Conservation (phyloP, 257 asterid species). For the Euphrasia confusa region DNA sequence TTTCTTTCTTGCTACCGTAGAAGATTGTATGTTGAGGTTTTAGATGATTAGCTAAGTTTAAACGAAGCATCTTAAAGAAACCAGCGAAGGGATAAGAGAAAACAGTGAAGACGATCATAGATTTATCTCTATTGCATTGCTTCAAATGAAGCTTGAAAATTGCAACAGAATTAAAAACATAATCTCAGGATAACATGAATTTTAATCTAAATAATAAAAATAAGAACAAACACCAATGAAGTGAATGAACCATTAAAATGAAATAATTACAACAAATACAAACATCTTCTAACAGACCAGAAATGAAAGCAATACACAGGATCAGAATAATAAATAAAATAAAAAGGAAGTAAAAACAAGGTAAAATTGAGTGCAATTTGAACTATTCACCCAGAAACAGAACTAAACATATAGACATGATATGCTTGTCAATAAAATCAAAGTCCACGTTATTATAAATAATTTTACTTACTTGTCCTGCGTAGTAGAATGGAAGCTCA, state of each 20-base stretch:
- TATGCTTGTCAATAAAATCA: constrained; percentile 8
- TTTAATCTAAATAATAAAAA: background rate
- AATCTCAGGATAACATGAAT: background rate
- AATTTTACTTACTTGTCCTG: constrained; percentile 75
- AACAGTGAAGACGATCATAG: background rate
- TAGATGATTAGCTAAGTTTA: constrained; percentile 1
- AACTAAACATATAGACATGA: background rate
- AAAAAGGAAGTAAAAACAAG: background rate
- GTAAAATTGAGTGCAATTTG: constrained; percentile 5
- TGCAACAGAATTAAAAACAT: constrained; percentile 8
- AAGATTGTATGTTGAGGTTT: background rate
- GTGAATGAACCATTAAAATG: constrained; percentile 4
- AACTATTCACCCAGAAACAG: constrained; percentile 8
- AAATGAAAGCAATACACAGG: constrained; percentile 9
- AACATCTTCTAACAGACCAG: background rate
- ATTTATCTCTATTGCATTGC: constrained; percentile 5
- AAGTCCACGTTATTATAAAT: background rate
- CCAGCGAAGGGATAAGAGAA: background rate
- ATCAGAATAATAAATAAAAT: background rate
- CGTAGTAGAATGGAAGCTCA: constrained; percentile 93
- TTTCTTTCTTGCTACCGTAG: background rate
- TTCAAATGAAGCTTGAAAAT: background rate
- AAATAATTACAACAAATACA: background rate
- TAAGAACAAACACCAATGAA: background rate
- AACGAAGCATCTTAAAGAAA: constrained; percentile 9